Evolutionary conservation across 352 stramenopile genomes (phyloP), one percentile per base, ranked within the genome.

Genomic region (Phytophthora capsici): DNA sequence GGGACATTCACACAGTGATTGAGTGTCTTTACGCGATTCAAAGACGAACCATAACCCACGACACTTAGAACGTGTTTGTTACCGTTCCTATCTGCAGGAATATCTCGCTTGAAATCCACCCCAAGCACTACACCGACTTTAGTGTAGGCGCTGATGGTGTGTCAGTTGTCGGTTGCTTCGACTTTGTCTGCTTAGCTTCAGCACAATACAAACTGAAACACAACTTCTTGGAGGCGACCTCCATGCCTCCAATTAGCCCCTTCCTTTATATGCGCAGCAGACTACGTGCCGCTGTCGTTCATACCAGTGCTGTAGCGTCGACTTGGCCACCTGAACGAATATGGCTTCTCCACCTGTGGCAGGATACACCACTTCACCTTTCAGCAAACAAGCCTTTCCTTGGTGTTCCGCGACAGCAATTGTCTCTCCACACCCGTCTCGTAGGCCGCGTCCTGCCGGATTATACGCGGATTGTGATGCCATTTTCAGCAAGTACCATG

Each of bases 41-140:
- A 64, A 13, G n/a, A 46, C 12, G 46, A 48, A 12, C 14, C 53
- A 19, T 69, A 54, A 32, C 65, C 54, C 1, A 70, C 32, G 1
- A 69, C 54, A 1, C 52, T 69, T 0, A 69, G 28, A 1, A 69
- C 36, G 22, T 63, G 52, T 8, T 37, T 51, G 26, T 66, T 32
- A 1, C 56, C 43, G 17, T 48, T 43, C 8, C 55, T 22, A 25
- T 71, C 55, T 2, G 41, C 40, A 1, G 2, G 13, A 0, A 66
- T 20, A 37, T 60, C 48, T 0, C 34, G 48, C 25, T 71, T 71
- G 3, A 66, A n/a, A 17, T 66, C 56, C 14, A 66, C 26, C 1
- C 43, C 16, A 10, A 71, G 6, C 1, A 45, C 32, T 17, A 56
- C 56, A 13, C 63, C 63, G 32, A 66, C 10, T 22, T 54, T 36